Percentiles rank a stretch among this genome's conserved stretches.
Conservation (phyloP, 805 yeast species). For the Candida ortonii region DNA sequence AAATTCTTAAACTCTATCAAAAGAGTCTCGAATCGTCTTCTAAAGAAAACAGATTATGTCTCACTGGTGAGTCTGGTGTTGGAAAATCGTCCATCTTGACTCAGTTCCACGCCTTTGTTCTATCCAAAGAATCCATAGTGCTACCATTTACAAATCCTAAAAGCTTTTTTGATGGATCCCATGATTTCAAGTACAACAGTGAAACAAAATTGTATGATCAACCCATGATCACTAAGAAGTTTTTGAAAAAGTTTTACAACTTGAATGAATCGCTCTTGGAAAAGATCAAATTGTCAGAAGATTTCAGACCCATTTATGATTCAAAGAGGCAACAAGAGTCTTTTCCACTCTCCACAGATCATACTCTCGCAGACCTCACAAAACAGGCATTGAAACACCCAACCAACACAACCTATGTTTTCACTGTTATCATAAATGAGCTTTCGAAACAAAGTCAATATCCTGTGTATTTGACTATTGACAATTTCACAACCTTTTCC, state of each 20-base stretch:
- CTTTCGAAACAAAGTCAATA: constrained; percentile 45
- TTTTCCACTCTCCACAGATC: constrained; percentile 13
- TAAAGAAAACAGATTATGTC: constrained; percentile 45
- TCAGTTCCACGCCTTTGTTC: constrained; percentile 60
- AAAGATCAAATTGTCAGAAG: constrained; percentile 25
- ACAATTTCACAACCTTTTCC: constrained; percentile 65
- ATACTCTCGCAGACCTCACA: constrained; percentile 45
- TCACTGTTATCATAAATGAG: constrained; percentile 55
- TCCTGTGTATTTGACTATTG: constrained; percentile 70
- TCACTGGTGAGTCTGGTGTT: constrained; percentile 70
- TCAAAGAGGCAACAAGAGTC: constrained; percentile 14
- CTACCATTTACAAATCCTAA: constrained; percentile 65
- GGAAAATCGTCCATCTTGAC: constrained; percentile 76
- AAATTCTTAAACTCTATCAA: constrained; percentile 39
- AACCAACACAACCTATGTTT: constrained; percentile 41
- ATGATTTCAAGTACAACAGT: constrained; percentile 59
- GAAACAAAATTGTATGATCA: constrained; percentile 57
- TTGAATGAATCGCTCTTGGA: constrained; percentile 43
- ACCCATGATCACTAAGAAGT: constrained; percentile 69
- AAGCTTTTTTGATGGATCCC: constrained; percentile 65
- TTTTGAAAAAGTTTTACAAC: constrained; percentile 49
- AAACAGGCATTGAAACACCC: constrained; percentile 16
- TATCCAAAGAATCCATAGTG: constrained; percentile 37
- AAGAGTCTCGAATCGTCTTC: constrained; percentile 34
- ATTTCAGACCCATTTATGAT: constrained; percentile 22